Base-by-base conservation (phyloP, 495 filamentous ascomycete genomes). In the Neurospora sp. region DNA sequence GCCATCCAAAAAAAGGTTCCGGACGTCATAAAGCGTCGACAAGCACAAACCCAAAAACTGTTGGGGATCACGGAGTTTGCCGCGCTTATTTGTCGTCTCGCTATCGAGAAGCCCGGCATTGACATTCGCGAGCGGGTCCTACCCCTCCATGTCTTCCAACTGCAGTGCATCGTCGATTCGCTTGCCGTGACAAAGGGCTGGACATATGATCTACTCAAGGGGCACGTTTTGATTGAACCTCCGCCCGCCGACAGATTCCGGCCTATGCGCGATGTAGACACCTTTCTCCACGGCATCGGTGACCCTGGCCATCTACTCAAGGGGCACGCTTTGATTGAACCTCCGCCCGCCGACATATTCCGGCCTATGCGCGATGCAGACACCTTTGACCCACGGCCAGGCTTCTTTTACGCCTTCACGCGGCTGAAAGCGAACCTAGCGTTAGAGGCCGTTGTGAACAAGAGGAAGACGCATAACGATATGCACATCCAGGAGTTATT, bases 141-240 rank as follows among this genome's bases (percentile, higher is more conserved):
- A 14, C 81, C 84, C 10, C 80, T 83, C 68, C 81, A 83, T 74
- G 80, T 87, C 8, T 85, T 87, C 71, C 78, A 85, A 70, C 76
- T 86, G 1, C 85, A 86, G 75, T 82, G 80, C 71, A 84, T 86
- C 37, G 78, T 85, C 20, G 85, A 87, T 70, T 83, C 84, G 2
- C 70, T 85, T 69, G 77, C 77, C 0, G 74, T 80, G 3, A 82
- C 82, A 35, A 82, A 79, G 12, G 84, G 84, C 6, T 86, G 83
- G 84, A 79, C 76, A 11, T 14, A 79, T 8, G 79, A 72, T 75
- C 35, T 46, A 37, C 42, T 83, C 16, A 70, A 71, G 70, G 81
- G 83, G 3, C 78, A 83, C 71, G 68, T 83, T 12, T 38, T 83
- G 2, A 72, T 46, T 9, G 71, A 74, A 53, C 83, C 84, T 12